These are phyloP conservation scores for Carpinus fangiana DNA, from an alignment of 306 rosid genomes.

Conservation along the genomic window DNA sequence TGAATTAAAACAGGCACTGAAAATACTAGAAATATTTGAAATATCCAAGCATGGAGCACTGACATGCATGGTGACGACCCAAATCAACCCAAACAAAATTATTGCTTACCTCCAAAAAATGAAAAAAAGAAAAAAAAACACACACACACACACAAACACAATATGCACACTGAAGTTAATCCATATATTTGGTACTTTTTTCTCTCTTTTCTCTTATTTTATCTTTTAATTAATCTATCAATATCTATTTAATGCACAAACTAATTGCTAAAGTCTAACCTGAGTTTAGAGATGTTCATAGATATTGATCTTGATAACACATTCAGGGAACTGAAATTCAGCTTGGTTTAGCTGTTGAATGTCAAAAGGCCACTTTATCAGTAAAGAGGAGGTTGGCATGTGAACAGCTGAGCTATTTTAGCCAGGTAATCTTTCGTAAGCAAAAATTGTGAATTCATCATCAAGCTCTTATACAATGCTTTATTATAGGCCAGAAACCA, in stretches of 20 bases:
- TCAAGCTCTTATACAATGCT: slow-evolving; percentile 1
- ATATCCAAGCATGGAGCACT: neutral
- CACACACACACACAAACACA: too few relatives aligned
- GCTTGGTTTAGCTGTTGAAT: slow-evolving; percentile 93
- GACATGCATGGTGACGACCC: neutral
- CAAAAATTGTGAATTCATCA: slow-evolving; percentile 15
- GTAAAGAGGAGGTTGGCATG: slow-evolving; percentile 97
- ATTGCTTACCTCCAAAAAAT: neutral
- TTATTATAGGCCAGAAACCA: neutral
- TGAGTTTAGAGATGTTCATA: slow-evolving; percentile 2
- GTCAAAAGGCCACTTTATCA: slow-evolving; percentile 74
- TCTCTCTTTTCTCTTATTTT: neutral
- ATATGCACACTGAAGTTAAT: neutral
- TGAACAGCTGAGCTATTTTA: slow-evolving; percentile 79
- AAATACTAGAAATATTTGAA: neutral
- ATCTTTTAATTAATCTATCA: neutral
- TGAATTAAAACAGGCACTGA: neutral
- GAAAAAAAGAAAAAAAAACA: neutral
- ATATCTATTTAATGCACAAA: neutral
- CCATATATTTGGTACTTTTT: neutral
- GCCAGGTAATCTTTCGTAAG: slow-evolving; percentile 54
- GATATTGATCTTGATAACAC: slow-evolving; percentile 16
- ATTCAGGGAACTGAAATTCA: slow-evolving; percentile 91
- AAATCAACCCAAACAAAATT: neutral
- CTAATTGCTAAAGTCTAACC: neutral